A percentile compares a stretch with the other conserved stretches of the same genome.
Conservation (phyloP, 73 alveolate species). For the Uronychia setigera region DNA sequence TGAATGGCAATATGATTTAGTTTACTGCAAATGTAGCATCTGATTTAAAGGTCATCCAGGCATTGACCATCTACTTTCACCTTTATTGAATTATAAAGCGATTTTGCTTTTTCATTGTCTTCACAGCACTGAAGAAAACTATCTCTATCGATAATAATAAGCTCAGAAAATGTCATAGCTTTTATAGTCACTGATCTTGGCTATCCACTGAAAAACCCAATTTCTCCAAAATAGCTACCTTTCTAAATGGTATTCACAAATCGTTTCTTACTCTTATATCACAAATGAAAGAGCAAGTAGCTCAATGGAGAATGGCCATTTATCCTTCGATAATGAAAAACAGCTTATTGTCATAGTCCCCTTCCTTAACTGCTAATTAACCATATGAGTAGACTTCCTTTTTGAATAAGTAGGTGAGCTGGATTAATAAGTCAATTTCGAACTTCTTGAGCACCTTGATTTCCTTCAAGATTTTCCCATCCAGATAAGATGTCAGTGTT, state of each 20-base stretch:
- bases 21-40: conserved; percentile 49
- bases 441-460: conserved; percentile 3
- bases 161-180: conserved; percentile 59
- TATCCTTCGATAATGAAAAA: conserved; percentile 57
- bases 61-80: no score
- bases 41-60: background rate
- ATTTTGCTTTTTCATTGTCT: conserved; percentile 49
- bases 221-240: conserved; percentile 75
- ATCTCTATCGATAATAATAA: conserved; percentile 13
- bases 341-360: conserved; percentile 47
- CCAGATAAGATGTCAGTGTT: conserved; percentile 7
- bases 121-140: conserved; percentile 2
- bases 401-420: conserved; percentile 16
- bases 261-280: conserved; percentile 35
- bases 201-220: conserved; percentile 51
- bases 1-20: conserved; percentile 36
- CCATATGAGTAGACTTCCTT: conserved; percentile 50
- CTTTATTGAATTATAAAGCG: background rate
- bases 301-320: conserved; percentile 49
- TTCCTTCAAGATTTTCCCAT: conserved; percentile 5
- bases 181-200: conserved; percentile 62
- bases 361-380: conserved; percentile 61
- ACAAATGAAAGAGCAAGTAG: conserved; percentile 40
- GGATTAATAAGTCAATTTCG: conserved; percentile 3
- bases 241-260: no score